Conservation (phyloP, 306 rosid genomes). For the Coriaria nepalensis region DNA sequence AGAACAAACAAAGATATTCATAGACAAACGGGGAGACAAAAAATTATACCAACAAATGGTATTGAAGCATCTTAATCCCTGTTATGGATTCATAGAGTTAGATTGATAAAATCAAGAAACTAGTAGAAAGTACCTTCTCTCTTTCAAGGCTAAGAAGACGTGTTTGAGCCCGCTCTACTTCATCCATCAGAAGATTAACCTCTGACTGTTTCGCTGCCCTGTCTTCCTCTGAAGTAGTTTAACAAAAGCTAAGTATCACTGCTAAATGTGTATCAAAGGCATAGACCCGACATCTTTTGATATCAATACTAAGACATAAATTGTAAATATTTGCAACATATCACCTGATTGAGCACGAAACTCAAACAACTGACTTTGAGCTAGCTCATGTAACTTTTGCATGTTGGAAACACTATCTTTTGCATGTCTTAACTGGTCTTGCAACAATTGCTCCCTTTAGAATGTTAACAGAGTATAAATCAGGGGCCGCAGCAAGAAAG, state of each 20-base stretch:
- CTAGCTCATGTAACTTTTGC: conserved; percentile 90
- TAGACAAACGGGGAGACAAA: too few species aligned
- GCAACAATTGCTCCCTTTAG: conserved; percentile 77
- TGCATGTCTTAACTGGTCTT: conserved; percentile 83
- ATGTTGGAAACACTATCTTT: conserved; percentile 90
- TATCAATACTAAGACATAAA: conserved; percentile 9
- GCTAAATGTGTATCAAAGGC: not conserved
- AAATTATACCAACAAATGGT: too few species aligned
- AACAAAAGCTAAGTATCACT: conserved; percentile 3
- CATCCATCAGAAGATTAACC: conserved; percentile 65
- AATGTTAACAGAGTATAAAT: conserved; percentile 14
- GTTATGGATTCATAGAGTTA: too few species aligned
- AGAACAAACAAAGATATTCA: too few species aligned
- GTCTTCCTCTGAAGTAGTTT: conserved; percentile 54
- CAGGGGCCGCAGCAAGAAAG: conserved; percentile 5
- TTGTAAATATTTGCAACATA: conserved; percentile 14
- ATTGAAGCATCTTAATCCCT: too few species aligned
- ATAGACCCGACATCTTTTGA: not conserved
- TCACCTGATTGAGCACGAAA: conserved; percentile 91
- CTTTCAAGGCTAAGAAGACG: conserved; percentile 55
- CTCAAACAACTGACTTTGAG: conserved; percentile 92
- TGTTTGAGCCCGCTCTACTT: conserved; percentile 54
- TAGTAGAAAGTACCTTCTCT: conserved; percentile 29
- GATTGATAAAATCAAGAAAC: conserved; percentile 1
- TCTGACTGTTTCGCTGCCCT: conserved; percentile 86